phyloP scores from a whole-genome alignment of 225 moss, liverwort and hornwort genomes.

The Straminergon stramineum region DNA sequence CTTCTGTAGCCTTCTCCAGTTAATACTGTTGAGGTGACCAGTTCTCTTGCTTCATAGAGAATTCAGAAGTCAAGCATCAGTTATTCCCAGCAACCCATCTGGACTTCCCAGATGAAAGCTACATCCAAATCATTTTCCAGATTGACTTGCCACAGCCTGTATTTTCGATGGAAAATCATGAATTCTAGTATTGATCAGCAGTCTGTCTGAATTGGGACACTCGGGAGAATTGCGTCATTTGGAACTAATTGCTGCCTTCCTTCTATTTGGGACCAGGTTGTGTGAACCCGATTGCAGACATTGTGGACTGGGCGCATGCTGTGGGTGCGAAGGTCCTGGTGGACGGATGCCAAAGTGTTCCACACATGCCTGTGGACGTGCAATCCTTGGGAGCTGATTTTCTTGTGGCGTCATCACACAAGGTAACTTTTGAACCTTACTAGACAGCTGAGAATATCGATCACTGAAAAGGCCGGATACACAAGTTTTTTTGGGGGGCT shows the following conservation, averaged over 20 bases:
- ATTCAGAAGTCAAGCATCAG: neutral
- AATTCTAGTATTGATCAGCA: neutral
- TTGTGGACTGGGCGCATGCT: conserved; percentile 66
- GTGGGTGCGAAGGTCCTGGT: conserved; percentile 75
- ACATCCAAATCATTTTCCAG: neutral
- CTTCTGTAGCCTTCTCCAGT: neutral
- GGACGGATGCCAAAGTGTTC: conserved; percentile 91
- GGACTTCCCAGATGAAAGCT: neutral
- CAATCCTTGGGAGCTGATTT: conserved; percentile 78
- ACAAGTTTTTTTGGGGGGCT: neutral
- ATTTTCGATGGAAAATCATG: neutral
- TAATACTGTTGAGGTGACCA: neutral
- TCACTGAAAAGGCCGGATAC: neutral
- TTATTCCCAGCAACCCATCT: neutral
- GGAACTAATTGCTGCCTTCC: neutral
- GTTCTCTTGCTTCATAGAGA: neutral
- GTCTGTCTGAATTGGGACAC: neutral
- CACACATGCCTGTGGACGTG: conserved; percentile 83
- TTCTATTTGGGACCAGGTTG: conserved; percentile 29
- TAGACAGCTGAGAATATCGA: neutral
- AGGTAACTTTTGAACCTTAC: conserved; percentile 20
- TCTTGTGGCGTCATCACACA: conserved; percentile 85
- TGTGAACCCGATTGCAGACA: conserved; percentile 62
- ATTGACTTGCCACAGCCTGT: neutral
- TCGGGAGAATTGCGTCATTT: neutral